Evolutionary conservation across 2,329 filamentous ascomycete species (phyloP), one percentile per base, ranked within the genome.

Genomic region (Pseudogymnoascus sp.): DNA sequence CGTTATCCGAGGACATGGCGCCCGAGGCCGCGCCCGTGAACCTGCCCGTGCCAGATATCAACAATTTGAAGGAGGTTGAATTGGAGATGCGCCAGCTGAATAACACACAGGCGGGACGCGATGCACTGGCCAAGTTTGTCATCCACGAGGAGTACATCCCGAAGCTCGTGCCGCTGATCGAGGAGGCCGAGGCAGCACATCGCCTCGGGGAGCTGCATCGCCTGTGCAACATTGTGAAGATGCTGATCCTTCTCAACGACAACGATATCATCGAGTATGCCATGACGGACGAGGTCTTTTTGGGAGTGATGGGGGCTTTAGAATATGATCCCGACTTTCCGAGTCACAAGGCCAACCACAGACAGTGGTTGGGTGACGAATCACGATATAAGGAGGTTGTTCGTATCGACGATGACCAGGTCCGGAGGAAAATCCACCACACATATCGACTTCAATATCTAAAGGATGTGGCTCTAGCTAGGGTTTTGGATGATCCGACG

Each of bases 271-370:
- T 99, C 70, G 94, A 99, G 75, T 88, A 91, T 68, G 89, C 93
- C 12, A 92, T 99, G 25, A 91, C 90, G 12, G 93, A 97, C 75
- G 86, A 92, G 63, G 88, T 92, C 67, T 87, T 97, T 49, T 78
- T 96, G 67, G 94, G 93, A 16, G 93, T 97, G 25, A 92, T 99
- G 38, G 94, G 94, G 64, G 94, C 94, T 23, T 80, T 99, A 66
- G 94, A 99, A 79, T 99, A 97, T 77, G 94, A 99, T 70, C 93
- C 94, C 0, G 94, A 99, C 75, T 99, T 97, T 70, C 94, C 94
- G 5, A 92, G 89, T 64, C 94, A 97, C 80, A 97, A 97, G 74
- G 93, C 94, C 23, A 97, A 97, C 72, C 94, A 99, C 73, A 86
- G 94, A 63, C 91, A 94, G 72, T 99, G 95, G 81, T 82, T 99